phyloP scores from a whole-genome alignment of 1,284 basidiomycete genomes.

The Coniferiporia weirii region DNA sequence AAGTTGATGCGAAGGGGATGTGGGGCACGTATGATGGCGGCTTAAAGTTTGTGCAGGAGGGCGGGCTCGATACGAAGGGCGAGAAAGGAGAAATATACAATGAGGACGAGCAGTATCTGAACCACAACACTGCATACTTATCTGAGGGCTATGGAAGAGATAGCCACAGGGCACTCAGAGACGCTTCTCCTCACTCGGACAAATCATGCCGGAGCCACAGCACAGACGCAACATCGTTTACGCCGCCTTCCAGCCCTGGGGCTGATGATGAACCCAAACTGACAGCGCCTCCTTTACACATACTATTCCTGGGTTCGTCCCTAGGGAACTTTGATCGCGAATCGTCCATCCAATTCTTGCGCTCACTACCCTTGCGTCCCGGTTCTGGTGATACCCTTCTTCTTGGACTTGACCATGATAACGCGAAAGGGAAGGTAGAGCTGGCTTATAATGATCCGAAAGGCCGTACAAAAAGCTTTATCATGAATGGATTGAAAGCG shows the following conservation, averaged over 20 bases:
- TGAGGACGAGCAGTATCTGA: not conserved
- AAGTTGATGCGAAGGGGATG: conserved; percentile 74
- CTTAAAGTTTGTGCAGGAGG: conserved; percentile 56
- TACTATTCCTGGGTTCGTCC: conserved; percentile 93
- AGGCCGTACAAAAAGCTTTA: conserved; percentile 79
- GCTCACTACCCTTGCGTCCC: conserved; percentile 71
- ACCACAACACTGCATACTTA: not conserved
- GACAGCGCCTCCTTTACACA: conserved; percentile 53
- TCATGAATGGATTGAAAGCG: conserved; percentile 81
- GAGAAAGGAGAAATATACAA: not conserved
- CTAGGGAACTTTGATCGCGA: conserved; percentile 88
- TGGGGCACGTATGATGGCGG: conserved; percentile 90
- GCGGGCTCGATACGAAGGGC: conserved; percentile 37
- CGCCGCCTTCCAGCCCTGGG: conserved; percentile 37
- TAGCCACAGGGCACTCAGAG: not conserved
- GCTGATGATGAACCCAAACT: conserved; percentile 14
- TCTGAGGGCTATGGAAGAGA: not conserved
- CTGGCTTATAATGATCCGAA: conserved; percentile 79
- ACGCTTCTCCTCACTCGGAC: conserved; percentile 13
- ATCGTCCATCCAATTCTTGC: conserved; percentile 73
- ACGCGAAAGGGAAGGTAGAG: conserved; percentile 62
- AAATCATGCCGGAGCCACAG: conserved; percentile 5
- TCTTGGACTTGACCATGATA: conserved; percentile 84
- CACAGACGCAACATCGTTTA: conserved; percentile 22
- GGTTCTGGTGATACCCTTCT: conserved; percentile 68